phyloP scores from a whole-genome alignment of 768 basidiomycete genomes.

The Xerocomellus amylosporus region DNA sequence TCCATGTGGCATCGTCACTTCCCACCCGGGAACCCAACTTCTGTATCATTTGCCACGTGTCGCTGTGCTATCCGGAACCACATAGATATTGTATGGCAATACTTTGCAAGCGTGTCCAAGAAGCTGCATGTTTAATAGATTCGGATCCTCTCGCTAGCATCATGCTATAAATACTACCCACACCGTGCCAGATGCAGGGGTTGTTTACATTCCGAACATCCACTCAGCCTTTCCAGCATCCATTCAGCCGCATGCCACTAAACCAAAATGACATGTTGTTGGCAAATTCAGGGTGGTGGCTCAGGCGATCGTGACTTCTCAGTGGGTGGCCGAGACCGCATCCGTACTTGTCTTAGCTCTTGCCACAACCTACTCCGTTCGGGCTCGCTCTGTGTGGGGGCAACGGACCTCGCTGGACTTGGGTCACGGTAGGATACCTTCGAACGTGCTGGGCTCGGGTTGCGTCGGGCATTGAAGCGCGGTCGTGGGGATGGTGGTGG shows the following conservation, averaged over 20 bases:
- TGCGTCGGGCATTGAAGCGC: slow-evolving; percentile 36
- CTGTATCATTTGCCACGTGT: slow-evolving; percentile 16
- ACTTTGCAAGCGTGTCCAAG: slow-evolving; percentile 17
- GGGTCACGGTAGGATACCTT: slow-evolving; percentile 27
- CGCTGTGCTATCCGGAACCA: background rate
- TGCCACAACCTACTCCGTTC: slow-evolving; percentile 51
- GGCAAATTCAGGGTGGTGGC: slow-evolving; percentile 33
- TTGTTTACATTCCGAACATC: slow-evolving; percentile 7
- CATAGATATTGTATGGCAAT: background rate
- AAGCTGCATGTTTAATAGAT: slow-evolving; percentile 18
- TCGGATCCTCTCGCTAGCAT: slow-evolving; percentile 6
- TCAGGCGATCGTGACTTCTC: slow-evolving; percentile 40
- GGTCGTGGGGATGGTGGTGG: slow-evolving; percentile 31
- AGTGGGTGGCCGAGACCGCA: slow-evolving; percentile 45
- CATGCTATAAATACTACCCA: slow-evolving; percentile 14
- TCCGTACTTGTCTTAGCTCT: slow-evolving; percentile 51
- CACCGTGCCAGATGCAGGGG: slow-evolving; percentile 1
- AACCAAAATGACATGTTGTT: slow-evolving; percentile 13
- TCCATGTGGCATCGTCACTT: slow-evolving; percentile 16
- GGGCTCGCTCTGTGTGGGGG: slow-evolving; percentile 35
- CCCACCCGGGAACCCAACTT: background rate
- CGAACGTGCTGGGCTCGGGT: slow-evolving; percentile 39
- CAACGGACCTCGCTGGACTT: slow-evolving; percentile 28
- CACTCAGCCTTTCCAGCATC: slow-evolving; percentile 7
- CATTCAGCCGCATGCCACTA: slow-evolving; percentile 12